Evolutionary conservation across 169 alveolate genomes (phyloP).

Genomic region (Babesia gibsoni): DNA sequence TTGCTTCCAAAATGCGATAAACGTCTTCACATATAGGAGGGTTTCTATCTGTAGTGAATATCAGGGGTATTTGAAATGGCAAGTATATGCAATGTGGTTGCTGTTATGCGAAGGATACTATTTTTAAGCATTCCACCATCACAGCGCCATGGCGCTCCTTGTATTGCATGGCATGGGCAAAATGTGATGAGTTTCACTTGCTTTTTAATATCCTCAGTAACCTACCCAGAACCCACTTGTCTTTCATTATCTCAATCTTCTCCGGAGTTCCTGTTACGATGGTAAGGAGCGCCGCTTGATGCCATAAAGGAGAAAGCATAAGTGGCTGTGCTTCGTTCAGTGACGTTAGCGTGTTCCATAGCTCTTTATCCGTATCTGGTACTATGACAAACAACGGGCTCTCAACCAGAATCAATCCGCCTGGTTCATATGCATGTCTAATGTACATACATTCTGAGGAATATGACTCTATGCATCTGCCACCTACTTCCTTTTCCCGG

Average conservation of each 20-base stretch:
- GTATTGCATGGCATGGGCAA: no score
- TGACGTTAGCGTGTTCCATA: slow-evolving; percentile 65
- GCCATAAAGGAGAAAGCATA: slow-evolving; percentile 81
- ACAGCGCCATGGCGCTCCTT: no score
- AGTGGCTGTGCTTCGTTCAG: slow-evolving; percentile 61
- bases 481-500: slow-evolving; percentile 76
- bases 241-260: slow-evolving; percentile 14
- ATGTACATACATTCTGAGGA: slow-evolving; percentile 73
- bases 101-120: no score
- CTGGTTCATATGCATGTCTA: slow-evolving; percentile 73
- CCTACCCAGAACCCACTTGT: slow-evolving; percentile 61
- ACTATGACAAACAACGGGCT: slow-evolving; percentile 75
- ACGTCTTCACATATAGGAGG: slow-evolving; percentile 71
- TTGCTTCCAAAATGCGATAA: slow-evolving; percentile 65
- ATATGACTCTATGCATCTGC: neutral
- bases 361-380: slow-evolving; percentile 68
- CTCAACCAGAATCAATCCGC: slow-evolving; percentile 76
- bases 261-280: slow-evolving; percentile 53
- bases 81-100: no score
- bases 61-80: no score
- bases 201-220: neutral
- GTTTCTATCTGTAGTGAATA: slow-evolving; percentile 75
- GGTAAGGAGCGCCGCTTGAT: slow-evolving; percentile 79
- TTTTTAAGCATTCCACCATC: no score
- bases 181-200: no score